phyloP scores from a whole-genome alignment of 75 land plant genomes.

The Cryptomeria japonica region DNA sequence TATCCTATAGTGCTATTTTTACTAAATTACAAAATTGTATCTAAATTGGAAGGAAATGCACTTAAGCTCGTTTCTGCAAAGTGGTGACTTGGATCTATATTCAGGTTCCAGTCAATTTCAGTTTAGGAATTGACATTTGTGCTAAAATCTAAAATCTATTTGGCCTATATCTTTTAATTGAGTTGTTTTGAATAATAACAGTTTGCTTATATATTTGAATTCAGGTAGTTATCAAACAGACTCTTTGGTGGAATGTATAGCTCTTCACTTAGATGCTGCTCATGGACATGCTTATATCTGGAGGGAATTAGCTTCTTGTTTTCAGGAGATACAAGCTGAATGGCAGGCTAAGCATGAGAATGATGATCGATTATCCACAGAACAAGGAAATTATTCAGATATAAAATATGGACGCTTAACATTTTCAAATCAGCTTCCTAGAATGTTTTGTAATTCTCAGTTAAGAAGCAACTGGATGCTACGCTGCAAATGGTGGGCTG shows the following conservation, averaged over 20 bases:
- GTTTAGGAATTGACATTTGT: not conserved
- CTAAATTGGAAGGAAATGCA: not conserved
- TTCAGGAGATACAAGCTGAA: not conserved
- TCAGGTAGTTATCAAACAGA: conserved; percentile 8
- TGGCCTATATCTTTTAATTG: not conserved
- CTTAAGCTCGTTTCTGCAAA: not conserved
- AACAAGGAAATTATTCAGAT: conserved; percentile 1
- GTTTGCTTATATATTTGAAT: not conserved
- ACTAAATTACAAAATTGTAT: not conserved
- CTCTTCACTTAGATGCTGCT: conserved; percentile 12
- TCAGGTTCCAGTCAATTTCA: not conserved
- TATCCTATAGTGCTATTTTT: not conserved
- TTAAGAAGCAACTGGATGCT: not conserved
- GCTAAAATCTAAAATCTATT: not conserved
- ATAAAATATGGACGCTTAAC: not conserved
- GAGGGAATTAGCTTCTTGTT: conserved; percentile 12
- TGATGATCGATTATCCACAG: not conserved
- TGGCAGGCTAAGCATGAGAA: not conserved
- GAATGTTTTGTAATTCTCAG: not conserved
- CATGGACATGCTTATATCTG: not conserved
- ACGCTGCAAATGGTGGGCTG: conserved; percentile 10
- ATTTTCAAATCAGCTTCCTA: conserved; percentile 8
- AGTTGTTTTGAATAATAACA: not conserved
- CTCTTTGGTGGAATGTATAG: conserved; percentile 5
- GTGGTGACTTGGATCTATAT: not conserved